phyloP scores from a whole-genome alignment of 2,329 filamentous ascomycete species.

The Exophiala sp. region DNA sequence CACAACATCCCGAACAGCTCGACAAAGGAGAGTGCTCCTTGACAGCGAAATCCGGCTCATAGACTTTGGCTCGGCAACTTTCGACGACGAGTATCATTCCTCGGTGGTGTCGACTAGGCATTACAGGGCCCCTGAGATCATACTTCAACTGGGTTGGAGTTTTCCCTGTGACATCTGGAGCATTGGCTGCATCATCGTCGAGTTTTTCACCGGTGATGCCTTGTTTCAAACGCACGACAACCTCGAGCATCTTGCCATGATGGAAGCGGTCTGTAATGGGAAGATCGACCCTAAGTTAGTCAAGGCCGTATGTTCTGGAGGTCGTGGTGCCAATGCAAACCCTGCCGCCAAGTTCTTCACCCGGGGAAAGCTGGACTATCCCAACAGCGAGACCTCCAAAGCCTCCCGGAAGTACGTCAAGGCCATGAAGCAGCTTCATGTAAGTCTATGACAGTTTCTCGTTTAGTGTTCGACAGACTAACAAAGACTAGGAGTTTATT shows the following conservation, averaged over 20 bases:
- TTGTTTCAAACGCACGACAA: constrained; percentile 65
- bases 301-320: constrained; percentile 46
- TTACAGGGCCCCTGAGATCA: constrained; percentile 62
- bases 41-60: constrained; percentile 63
- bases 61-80: constrained; percentile 62
- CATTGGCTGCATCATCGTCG: constrained; percentile 62
- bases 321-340: constrained; percentile 46
- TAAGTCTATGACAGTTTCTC: constrained; percentile 37
- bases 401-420: constrained; percentile 61
- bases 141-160: constrained; percentile 61
- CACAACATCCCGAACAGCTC: constrained; percentile 51
- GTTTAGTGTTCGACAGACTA: constrained; percentile 15
- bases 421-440: constrained; percentile 59
- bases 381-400: constrained; percentile 56
- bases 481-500: constrained; percentile 54
- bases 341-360: constrained; percentile 55
- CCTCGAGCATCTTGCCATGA: constrained; percentile 63
- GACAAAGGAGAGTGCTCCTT: constrained; percentile 57
- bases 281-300: constrained; percentile 53
- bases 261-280: constrained; percentile 57
- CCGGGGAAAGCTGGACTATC: constrained; percentile 55
- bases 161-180: constrained; percentile 66
- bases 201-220: constrained; percentile 63
- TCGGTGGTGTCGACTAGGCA: constrained; percentile 62
- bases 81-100: constrained; percentile 63